These are phyloP conservation scores for Selaginella moellendorffii DNA, from an alignment of 75 land plant species.

Conservation along the genomic window DNA sequence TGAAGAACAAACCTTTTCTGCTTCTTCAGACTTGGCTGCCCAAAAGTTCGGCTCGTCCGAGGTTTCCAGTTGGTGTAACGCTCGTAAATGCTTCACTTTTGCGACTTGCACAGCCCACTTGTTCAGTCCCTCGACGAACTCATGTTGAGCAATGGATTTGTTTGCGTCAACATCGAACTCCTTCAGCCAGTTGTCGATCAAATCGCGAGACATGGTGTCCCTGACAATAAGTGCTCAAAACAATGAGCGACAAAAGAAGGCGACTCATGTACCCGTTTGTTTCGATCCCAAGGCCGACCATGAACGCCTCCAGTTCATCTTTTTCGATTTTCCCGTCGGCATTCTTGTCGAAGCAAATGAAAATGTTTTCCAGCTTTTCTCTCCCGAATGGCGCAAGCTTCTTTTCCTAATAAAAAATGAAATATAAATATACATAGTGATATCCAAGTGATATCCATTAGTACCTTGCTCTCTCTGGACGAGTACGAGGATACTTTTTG, in stretches of 20 bases:
- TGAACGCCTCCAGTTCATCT: slow-evolving; percentile 21
- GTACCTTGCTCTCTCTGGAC: not conserved
- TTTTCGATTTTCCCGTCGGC: slow-evolving; percentile 20
- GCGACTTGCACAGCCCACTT: slow-evolving; percentile 22
- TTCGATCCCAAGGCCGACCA: slow-evolving; percentile 21
- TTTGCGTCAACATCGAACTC: slow-evolving; percentile 20
- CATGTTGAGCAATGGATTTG: slow-evolving; percentile 20
- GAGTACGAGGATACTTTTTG: slow-evolving; percentile 16
- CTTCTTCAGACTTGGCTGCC: slow-evolving; percentile 19
- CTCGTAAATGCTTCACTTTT: not conserved
- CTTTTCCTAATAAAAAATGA: not conserved
- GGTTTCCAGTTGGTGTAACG: slow-evolving; percentile 1
- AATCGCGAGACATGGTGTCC: not conserved
- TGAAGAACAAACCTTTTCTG: slow-evolving; percentile 8
- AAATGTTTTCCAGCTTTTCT: not conserved
- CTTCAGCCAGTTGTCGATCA: slow-evolving; percentile 15
- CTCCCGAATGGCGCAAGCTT: not conserved
- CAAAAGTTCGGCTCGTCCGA: slow-evolving; percentile 17
- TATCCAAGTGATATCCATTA: not conserved
- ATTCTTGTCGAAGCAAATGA: slow-evolving; percentile 19
- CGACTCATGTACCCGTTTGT: slow-evolving; percentile 7
- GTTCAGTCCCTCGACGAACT: slow-evolving; percentile 18
- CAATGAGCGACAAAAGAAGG: not conserved
- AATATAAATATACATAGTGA: slow-evolving; percentile 4
- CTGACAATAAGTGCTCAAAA: not conserved